Evolutionary conservation across 257 asterid genomes (phyloP).

Genomic region (Cinchona pubescens): DNA sequence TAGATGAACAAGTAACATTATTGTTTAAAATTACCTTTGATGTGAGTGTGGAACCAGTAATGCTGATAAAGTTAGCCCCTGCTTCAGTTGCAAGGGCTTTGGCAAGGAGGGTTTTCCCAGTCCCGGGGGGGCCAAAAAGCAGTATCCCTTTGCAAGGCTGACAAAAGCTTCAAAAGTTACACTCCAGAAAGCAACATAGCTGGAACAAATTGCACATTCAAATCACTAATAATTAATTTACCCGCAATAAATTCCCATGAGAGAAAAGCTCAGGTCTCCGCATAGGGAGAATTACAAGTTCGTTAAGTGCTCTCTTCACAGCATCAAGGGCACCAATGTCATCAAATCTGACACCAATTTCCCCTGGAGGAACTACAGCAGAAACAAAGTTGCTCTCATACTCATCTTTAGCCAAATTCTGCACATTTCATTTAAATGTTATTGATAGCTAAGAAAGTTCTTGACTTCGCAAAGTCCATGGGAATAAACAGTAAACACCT

Average conservation of each 20-base stretch:
- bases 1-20: not conserved
- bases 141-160: slow-evolving; percentile 99
- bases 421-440: slow-evolving; percentile 28
- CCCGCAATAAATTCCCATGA: slow-evolving; percentile 90
- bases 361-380: slow-evolving; percentile 95
- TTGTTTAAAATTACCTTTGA: slow-evolving; percentile 58
- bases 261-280: slow-evolving; percentile 95
- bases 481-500: too few species aligned
- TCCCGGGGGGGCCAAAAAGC: slow-evolving; percentile 99
- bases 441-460: slow-evolving; percentile 18
- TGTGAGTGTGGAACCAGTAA: slow-evolving; percentile 96
- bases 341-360: slow-evolving; percentile 91
- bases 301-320: slow-evolving; percentile 82
- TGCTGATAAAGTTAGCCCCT: slow-evolving; percentile 92
- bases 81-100: slow-evolving; percentile 99
- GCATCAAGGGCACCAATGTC: slow-evolving; percentile 99
- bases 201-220: too few species aligned
- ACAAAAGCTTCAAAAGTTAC: slow-evolving; percentile 9
- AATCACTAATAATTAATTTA: slow-evolving; percentile 36
- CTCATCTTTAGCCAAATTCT: slow-evolving; percentile 97
- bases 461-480: too few species aligned
- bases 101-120: slow-evolving; percentile 97
- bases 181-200: not conserved
- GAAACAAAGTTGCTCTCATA: slow-evolving; percentile 93
- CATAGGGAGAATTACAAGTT: slow-evolving; percentile 98